Percentiles rank a stretch among this genome's conserved stretches.
phyloP scores from a whole-genome alignment of 176 grass and related monocot species.

The Rhipidocladum racemiflorum region DNA sequence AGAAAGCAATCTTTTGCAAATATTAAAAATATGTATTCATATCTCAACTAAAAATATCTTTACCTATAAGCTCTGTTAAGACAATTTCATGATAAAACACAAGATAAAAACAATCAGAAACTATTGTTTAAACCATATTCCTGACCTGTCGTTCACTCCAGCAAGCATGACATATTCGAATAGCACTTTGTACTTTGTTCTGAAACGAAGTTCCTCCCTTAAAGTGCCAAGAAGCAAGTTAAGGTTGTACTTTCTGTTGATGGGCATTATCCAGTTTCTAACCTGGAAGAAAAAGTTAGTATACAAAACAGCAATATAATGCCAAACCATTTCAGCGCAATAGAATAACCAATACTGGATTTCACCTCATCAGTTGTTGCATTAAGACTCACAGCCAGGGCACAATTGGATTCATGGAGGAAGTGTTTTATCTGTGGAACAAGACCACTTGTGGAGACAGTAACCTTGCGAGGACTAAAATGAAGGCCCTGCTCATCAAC shows the following conservation, averaged over 20 bases:
- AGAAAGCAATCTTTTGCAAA: not conserved
- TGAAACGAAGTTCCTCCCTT: conserved; percentile 56
- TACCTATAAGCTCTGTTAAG: not conserved
- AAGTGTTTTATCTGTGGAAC: conserved; percentile 87
- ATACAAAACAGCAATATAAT: conserved; percentile 7
- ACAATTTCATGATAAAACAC: conserved; percentile 5
- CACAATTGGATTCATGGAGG: conserved; percentile 73
- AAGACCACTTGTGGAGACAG: conserved; percentile 87
- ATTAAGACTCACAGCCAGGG: conserved; percentile 86
- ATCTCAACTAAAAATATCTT: not conserved
- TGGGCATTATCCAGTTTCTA: conserved; percentile 98
- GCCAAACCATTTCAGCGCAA: conserved; percentile 1
- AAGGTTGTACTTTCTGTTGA: conserved; percentile 92
- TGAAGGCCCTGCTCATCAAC: conserved; percentile 90
- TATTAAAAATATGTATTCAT: not conserved
- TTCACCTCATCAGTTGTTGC: conserved; percentile 91
- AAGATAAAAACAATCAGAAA: not conserved
- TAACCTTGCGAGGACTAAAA: conserved; percentile 90
- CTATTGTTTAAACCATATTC: not conserved
- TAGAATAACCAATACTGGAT: conserved; percentile 10
- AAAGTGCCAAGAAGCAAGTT: conserved; percentile 70
- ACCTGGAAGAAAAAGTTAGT: conserved; percentile 52
- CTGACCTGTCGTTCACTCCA: conserved; percentile 91
- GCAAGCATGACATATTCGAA: conserved; percentile 99
- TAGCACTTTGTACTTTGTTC: conserved; percentile 64